Evolutionary conservation across 345 rosid species (phyloP), one percentile per base, ranked within the genome.

Genomic region (Hibiscus tridactylites): DNA sequence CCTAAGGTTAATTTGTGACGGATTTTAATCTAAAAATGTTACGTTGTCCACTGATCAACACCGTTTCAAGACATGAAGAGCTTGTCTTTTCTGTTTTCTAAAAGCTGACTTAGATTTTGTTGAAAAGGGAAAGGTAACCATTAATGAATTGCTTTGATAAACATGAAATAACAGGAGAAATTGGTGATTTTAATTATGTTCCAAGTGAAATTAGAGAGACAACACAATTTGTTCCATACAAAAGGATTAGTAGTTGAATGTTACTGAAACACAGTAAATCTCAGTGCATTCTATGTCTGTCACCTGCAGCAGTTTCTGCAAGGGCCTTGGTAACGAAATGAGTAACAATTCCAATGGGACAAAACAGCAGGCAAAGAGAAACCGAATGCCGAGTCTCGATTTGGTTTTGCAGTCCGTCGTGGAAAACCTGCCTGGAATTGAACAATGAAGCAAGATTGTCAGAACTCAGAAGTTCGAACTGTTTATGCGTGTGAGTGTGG

Each of bases 331-430:
- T 94, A 75, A 91, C 65, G 46, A 85, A 60, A 82, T 91, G 96
- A 57, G 88, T 77, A 31, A 77, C 29, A 13, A 94, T 82, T 67
- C 98, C 97, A 39, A 94, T 75, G 1, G 98, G 98, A 72, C 97
- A 94, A 73, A 85, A 88, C 54, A 91, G 87, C 76, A 91, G 84
- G 74, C 97, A 94, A n/a, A 94, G 86, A 6, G 95, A 88, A 74
- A 94, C 83, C 0, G 97, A 91, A 75, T 94, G 98, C 49, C 97
- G 87, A 28, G 98, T 91, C 83, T 94, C 98, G 0, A 94, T 77
- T 73, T 83, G 72, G 64, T 94, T 90, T 75, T 78, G 82, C 61
- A 91, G 68, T 28, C 99, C 99, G 69, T 94, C 97, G 3, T 74
- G 84, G 73, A 81, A 94, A 73, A 94, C 91, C 79, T 91, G 96